Conservation (phyloP, 495 filamentous ascomycete genomes). For the Acidiella bohemica region DNA sequence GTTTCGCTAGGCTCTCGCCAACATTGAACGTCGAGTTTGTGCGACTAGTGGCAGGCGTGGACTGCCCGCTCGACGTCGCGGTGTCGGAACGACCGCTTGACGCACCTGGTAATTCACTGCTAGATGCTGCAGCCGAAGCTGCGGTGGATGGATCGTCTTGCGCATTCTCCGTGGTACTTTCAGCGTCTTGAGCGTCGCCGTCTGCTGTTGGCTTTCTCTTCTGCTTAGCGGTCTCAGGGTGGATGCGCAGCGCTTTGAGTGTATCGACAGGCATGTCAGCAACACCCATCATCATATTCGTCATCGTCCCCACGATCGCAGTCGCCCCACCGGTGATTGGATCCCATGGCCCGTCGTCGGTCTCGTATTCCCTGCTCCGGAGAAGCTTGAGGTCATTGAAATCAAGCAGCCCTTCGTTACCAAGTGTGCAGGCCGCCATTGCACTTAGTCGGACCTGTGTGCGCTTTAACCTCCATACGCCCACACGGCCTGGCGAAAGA, state of each 20-base stretch:
- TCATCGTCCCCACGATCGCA: constrained; percentile 60
- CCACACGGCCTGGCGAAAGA: constrained; percentile 23
- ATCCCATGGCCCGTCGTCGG: constrained; percentile 33
- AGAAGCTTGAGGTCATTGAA: constrained; percentile 31
- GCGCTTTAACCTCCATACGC: constrained; percentile 30
- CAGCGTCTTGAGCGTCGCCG: constrained; percentile 6
- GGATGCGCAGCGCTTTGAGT: constrained; percentile 38
- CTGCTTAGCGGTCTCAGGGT: constrained; percentile 27
- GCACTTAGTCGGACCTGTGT: constrained; percentile 29
- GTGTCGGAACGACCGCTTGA: background rate
- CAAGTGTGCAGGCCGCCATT: constrained; percentile 28
- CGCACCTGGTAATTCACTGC: background rate
- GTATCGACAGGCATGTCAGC: constrained; percentile 71
- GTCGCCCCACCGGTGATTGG: constrained; percentile 39
- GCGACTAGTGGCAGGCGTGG: constrained; percentile 7
- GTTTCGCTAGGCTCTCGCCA: constrained; percentile 8
- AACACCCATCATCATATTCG: constrained; percentile 64
- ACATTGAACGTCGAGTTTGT: constrained; percentile 16
- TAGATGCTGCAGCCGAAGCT: too few species aligned
- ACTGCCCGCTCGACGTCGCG: constrained; percentile 1
- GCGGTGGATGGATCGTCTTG: too few species aligned
- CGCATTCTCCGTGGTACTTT: too few species aligned
- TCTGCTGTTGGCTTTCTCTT: constrained; percentile 16
- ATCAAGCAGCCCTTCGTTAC: constrained; percentile 27
- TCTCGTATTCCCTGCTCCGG: constrained; percentile 30